phyloP scores from a whole-genome alignment of 345 rosid species.

The Hibiscus syriacus region DNA sequence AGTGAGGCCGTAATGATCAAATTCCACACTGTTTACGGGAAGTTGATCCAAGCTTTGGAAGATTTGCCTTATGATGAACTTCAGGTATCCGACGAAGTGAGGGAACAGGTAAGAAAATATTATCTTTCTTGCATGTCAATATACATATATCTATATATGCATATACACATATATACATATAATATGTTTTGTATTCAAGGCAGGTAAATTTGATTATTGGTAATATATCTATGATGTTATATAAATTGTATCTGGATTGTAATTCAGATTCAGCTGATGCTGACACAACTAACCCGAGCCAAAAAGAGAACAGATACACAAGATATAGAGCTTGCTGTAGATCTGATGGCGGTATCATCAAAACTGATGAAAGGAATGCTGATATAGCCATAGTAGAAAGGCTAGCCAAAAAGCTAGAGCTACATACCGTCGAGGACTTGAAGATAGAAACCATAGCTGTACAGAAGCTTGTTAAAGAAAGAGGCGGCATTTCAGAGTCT shows the following conservation, averaged over 20 bases:
- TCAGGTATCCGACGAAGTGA: slow-evolving; percentile 46
- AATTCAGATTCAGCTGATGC: slow-evolving; percentile 44
- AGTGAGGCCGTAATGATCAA: slow-evolving; percentile 49
- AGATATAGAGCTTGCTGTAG: slow-evolving; percentile 79
- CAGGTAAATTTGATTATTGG: neutral
- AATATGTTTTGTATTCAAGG: neutral
- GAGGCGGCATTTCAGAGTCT: too few relatives aligned
- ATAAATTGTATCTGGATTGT: neutral
- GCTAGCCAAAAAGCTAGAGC: slow-evolving; percentile 64
- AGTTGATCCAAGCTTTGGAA: slow-evolving; percentile 36
- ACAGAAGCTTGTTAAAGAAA: slow-evolving; percentile 35
- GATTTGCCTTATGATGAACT: slow-evolving; percentile 44
- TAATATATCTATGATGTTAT: neutral
- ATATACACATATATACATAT: neutral
- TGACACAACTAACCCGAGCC: slow-evolving; percentile 41
- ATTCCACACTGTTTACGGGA: slow-evolving; percentile 44
- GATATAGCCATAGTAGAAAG: slow-evolving; percentile 63
- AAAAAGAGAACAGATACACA: slow-evolving; percentile 67
- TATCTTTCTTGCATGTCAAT: neutral
- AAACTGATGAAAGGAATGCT: slow-evolving; percentile 49
- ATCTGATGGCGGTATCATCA: slow-evolving; percentile 67
- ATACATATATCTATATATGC: neutral
- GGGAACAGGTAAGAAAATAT: slow-evolving; percentile 39
- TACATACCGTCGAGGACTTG: slow-evolving; percentile 46
- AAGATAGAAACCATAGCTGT: slow-evolving; percentile 49